Percentiles rank a stretch among this genome's conserved stretches.
These are phyloP conservation scores for Auriscalpium microsporum DNA, from an alignment of 768 basidiomycete genomes.

Conservation along the genomic window DNA sequence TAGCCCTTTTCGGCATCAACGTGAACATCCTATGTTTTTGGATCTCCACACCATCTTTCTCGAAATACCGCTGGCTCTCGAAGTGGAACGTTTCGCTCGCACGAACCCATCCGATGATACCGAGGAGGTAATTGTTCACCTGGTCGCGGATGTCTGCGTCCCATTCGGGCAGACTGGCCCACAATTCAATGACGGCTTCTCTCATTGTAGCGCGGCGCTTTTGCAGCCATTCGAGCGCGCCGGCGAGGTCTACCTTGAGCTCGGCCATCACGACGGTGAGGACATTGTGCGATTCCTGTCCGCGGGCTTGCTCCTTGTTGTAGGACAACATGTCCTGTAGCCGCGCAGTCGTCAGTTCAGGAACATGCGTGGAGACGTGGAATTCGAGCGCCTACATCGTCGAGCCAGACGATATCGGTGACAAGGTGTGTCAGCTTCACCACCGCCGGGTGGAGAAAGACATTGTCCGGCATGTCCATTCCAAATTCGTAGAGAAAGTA, in stretches of 20 bases:
- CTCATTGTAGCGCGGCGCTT: conserved; percentile 43
- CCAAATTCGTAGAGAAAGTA: conserved; percentile 49
- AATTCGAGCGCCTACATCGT: conserved; percentile 19
- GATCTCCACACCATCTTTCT: conserved; percentile 42
- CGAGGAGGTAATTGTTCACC: conserved; percentile 49
- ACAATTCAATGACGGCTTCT: conserved; percentile 35
- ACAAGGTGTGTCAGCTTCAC: conserved; percentile 36
- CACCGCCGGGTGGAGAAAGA: conserved; percentile 43
- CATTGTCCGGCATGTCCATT: conserved; percentile 46
- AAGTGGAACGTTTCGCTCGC: conserved; percentile 72
- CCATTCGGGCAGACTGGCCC: conserved; percentile 50
- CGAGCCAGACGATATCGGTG: conserved; percentile 43
- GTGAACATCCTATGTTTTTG: conserved; percentile 30
- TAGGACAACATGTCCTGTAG: conserved; percentile 67
- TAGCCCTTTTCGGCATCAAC: background rate
- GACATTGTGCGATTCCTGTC: conserved; percentile 61
- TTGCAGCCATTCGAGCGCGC: conserved; percentile 57
- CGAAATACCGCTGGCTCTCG: conserved; percentile 62
- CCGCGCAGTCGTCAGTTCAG: conserved; percentile 2
- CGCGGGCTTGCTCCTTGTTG: conserved; percentile 64
- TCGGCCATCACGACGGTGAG: conserved; percentile 60
- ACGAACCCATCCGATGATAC: conserved; percentile 65
- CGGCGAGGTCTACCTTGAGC: conserved; percentile 47
- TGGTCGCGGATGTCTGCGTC: conserved; percentile 49
- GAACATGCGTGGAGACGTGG: background rate